Base-by-base conservation (phyloP, 2,329 filamentous ascomycete genomes). In the Zymoseptoria pseudotritici region DNA sequence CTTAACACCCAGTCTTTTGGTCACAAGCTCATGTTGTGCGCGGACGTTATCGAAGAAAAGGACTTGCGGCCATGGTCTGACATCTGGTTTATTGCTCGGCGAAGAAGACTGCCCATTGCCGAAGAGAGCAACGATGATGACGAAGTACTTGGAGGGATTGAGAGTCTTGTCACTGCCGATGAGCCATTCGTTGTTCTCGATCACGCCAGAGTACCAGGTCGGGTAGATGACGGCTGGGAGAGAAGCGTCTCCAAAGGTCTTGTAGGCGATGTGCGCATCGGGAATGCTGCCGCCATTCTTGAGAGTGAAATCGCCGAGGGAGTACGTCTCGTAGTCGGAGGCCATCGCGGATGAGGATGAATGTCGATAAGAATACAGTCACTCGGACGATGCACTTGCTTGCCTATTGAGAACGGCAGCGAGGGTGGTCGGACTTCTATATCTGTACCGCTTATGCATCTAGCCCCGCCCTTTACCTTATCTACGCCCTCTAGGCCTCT, bases 181-280 rank as follows among this genome's bases (percentile, higher is more conserved):
- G 10, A 92, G 81, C 89, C 89, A 91, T 70, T 88, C 80, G 61
- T 92, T 92, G 68, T 89, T 86, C 2, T 80, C 76, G 63, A 92
- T 89, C 2, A 80, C 65, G 61, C 86, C 86, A 19, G 84, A 86
- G 71, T 86, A 92, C 89, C 89, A 92, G 2, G 85, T 86, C 2
- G 89, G 89, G 69, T 92, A 92, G 62, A 92, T 82, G 60, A 92
- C 83, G 2, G 84, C 85, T 7, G 88, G 88, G 5, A 76, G 78
- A 0, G 76, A 80, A 0, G 82, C 71, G 58, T 86, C 78, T 20
- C 89, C 89, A 65, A 88, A 87, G 0, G 88, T 90, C 73, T 88
- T 91, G 78, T 90, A 93, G 17, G 88, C 87, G 57, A 93, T 84
- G 68, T 83, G 82, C 1, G 89, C 89, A 65, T 83, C 72, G 1